phyloP scores from a whole-genome alignment of 2,329 filamentous ascomycete species.

The Gaeumannomyces sp. region DNA sequence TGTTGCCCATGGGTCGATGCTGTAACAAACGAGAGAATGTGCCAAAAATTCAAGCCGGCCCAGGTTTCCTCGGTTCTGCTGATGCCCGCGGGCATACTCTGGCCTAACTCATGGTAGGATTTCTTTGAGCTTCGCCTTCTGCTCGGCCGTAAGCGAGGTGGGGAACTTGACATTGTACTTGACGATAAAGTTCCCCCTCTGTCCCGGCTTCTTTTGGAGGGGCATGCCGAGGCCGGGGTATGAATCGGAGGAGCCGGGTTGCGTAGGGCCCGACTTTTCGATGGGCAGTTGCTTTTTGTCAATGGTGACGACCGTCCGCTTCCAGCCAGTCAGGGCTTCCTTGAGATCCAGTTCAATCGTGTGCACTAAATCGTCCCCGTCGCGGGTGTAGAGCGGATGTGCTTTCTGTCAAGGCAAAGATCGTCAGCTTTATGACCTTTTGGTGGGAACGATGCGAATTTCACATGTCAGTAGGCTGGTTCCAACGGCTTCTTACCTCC shows the following conservation, averaged over 20 bases:
- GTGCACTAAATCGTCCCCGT: constrained; percentile 79
- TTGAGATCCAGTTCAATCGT: constrained; percentile 80
- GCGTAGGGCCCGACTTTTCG: constrained; percentile 76
- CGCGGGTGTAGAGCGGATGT: constrained; percentile 76
- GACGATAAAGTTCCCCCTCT: constrained; percentile 82
- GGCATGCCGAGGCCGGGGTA: constrained; percentile 93
- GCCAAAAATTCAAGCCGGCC: neutral
- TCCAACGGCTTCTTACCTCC: constrained; percentile 59
- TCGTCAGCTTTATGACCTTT: neutral
- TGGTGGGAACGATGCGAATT: no score
- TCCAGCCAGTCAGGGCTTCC: constrained; percentile 92
- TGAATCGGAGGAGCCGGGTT: constrained; percentile 71
- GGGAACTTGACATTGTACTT: constrained; percentile 94
- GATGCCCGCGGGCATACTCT: neutral
- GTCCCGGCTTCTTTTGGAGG: constrained; percentile 77
- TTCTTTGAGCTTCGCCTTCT: constrained; percentile 76
- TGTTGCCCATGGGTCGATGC: neutral
- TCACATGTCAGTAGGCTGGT: constrained; percentile 11
- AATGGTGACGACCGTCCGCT: constrained; percentile 83
- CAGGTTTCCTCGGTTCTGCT: neutral
- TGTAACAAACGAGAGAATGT: neutral
- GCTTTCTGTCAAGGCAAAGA: constrained; percentile 59
- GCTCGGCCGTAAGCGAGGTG: constrained; percentile 62
- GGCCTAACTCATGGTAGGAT: constrained; percentile 51
- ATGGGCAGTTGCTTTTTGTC: constrained; percentile 81